Evolutionary conservation across 2,329 filamentous ascomycete species (phyloP), one percentile per base, ranked within the genome.

Genomic region (Trichoderma hamatum): DNA sequence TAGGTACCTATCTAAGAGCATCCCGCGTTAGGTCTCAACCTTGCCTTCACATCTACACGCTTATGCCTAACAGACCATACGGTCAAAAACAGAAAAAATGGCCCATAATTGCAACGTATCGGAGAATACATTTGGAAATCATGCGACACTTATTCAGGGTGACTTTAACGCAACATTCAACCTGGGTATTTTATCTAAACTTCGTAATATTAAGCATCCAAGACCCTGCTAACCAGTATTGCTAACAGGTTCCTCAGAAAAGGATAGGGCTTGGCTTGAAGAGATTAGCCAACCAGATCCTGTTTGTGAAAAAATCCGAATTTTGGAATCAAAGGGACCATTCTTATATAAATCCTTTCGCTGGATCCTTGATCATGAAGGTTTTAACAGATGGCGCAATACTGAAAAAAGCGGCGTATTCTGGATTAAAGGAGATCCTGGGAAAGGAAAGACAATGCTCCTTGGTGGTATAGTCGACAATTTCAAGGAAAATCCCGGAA

Each of bases 401-500:
- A 60, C 74, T 19, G 2, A 54, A 0, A 30, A 74, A 0, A 71
- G 39, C 32, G 69, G 52, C 9, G 66, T 82, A 11, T 76, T 82
- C 4, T 81, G 80, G 81, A 74, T 82, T 32, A 78, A 72, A 34
- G 80, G 80, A 0, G 78, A 77, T 54, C 76, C 81, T 1, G 81
- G 82, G 4, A 83, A 80, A 30, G 82, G 81, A 28, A 84, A 83
- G 72, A 83, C 81, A 0, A 83, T 83, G 80, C 73, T 83, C 3
- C 69, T 83, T 0, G 78, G 75, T 26, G 78, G 79, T 11, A 77
- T 82, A 24, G 76, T 82, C 56, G 30, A 67, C 2, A 24, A 70
- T 6, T 34, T 62, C 13, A 6, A 49, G 19, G 19, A 43, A n/a
- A 43, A 19, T 14, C 60, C 65, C 13, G 21, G 6, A n/a, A 16